Evolutionary conservation across 148 eudicot genomes (phyloP).

Genomic region (Nyssa sinensis): DNA sequence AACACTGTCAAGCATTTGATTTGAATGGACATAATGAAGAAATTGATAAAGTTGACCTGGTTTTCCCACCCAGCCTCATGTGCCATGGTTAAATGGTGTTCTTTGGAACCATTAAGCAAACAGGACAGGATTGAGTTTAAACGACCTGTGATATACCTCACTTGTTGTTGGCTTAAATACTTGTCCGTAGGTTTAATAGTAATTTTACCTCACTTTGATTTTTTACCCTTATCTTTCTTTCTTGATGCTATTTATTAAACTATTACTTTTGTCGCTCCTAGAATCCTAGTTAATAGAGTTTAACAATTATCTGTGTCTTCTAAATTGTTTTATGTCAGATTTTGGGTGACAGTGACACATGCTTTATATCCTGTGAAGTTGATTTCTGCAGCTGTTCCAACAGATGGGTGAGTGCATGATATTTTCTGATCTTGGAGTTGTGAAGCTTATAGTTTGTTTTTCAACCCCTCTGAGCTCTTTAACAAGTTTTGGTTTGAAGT

Average conservation of each 20-base stretch:
- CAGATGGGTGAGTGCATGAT: conserved; percentile 50
- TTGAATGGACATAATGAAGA: not conserved
- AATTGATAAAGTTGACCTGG: not conserved
- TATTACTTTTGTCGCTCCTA: not conserved
- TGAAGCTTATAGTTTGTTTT: not conserved
- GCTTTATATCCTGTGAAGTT: conserved; percentile 58
- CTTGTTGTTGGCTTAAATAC: too few relatives aligned
- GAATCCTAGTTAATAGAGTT: not conserved
- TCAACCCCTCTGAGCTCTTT: not conserved
- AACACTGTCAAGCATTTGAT: not conserved
- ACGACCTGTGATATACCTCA: too few relatives aligned
- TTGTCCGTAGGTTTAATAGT: too few relatives aligned
- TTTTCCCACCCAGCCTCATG: not conserved
- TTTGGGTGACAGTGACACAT: conserved; percentile 51
- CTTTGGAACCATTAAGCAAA: not conserved
- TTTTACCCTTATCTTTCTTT: not conserved
- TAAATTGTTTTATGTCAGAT: conserved; percentile 36
- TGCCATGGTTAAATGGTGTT: not conserved
- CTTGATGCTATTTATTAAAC: not conserved
- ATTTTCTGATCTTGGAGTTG: not conserved
- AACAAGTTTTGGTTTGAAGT: not conserved
- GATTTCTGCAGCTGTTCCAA: conserved; percentile 36
- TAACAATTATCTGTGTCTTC: not conserved
- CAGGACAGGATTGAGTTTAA: not conserved
- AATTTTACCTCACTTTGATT: not conserved